Conservation (phyloP, 169 alveolate genomes). For the Plasmodium knowlesi region DNA sequence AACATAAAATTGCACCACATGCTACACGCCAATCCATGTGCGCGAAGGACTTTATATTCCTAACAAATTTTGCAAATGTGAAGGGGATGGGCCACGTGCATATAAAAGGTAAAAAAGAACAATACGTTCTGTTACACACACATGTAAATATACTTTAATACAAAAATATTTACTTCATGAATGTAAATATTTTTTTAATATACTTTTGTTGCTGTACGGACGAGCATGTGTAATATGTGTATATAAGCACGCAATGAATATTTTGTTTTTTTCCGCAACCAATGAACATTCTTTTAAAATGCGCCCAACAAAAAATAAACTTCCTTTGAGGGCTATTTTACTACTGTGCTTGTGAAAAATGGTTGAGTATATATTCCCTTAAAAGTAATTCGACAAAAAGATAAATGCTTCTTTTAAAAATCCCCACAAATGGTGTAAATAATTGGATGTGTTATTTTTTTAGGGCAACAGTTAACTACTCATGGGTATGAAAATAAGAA, state of each 20-base stretch:
- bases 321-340: not conserved
- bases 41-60: not conserved
- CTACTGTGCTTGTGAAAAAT: not conserved
- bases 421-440: not conserved
- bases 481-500: not conserved
- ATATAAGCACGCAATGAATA: not conserved
- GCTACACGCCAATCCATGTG: not conserved
- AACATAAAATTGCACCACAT: not conserved
- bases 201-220: not conserved
- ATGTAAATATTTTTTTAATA: not conserved
- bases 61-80: not conserved
- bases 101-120: not conserved
- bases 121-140: slow-evolving; percentile 22
- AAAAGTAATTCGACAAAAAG: not conserved
- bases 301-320: slow-evolving; percentile 6
- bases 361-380: not conserved
- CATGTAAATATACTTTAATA: not conserved
- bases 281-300: not conserved
- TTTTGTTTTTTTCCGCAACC: not conserved
- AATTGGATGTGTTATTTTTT: not conserved
- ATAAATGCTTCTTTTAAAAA: not conserved
- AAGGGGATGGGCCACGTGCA: not conserved
- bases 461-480: not conserved
- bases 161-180: not conserved
- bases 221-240: not conserved